phyloP scores from a whole-genome alignment of 1,284 basidiomycete species.

The Ceraceosorus bombacis region DNA sequence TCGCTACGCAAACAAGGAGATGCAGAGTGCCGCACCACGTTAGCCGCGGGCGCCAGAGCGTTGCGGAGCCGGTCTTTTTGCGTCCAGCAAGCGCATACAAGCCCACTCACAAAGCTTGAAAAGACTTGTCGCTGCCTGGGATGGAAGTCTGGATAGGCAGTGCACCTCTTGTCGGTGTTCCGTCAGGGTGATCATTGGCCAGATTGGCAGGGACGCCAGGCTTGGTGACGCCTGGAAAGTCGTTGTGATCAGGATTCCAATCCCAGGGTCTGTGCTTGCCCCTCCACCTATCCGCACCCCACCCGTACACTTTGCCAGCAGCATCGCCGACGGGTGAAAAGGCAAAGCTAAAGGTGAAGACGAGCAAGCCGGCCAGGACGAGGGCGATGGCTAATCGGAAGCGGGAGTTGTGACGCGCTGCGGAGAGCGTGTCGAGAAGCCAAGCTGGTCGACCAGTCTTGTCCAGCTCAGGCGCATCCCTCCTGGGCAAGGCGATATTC shows the following conservation, averaged over 20 bases:
- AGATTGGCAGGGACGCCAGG: constrained; percentile 33
- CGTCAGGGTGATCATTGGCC: constrained; percentile 38
- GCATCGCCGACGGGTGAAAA: constrained; percentile 8
- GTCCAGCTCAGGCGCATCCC: constrained; percentile 25
- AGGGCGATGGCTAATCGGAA: constrained; percentile 16
- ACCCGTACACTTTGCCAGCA: constrained; percentile 17
- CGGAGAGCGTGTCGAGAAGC: constrained; percentile 22
- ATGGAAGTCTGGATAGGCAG: constrained; percentile 38
- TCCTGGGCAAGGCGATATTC: constrained; percentile 15
- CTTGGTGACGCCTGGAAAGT: constrained; percentile 37
- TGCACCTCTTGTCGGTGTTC: constrained; percentile 23
- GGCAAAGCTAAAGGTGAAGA: constrained; percentile 35
- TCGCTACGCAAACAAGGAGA: neutral
- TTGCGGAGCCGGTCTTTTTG: no score
- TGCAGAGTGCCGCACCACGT: neutral
- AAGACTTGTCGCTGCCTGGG: constrained; percentile 19
- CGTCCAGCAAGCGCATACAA: neutral
- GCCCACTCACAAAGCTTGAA: constrained; percentile 30
- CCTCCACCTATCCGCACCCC: constrained; percentile 29
- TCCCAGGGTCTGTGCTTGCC: constrained; percentile 10
- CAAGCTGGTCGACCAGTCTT: constrained; percentile 38
- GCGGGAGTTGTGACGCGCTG: constrained; percentile 17
- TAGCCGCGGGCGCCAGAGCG: neutral
- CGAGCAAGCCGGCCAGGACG: constrained; percentile 16
- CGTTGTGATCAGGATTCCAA: constrained; percentile 15